phyloP scores from a whole-genome alignment of 164 flowering plant genomes.

The Liquidambar formosana region DNA sequence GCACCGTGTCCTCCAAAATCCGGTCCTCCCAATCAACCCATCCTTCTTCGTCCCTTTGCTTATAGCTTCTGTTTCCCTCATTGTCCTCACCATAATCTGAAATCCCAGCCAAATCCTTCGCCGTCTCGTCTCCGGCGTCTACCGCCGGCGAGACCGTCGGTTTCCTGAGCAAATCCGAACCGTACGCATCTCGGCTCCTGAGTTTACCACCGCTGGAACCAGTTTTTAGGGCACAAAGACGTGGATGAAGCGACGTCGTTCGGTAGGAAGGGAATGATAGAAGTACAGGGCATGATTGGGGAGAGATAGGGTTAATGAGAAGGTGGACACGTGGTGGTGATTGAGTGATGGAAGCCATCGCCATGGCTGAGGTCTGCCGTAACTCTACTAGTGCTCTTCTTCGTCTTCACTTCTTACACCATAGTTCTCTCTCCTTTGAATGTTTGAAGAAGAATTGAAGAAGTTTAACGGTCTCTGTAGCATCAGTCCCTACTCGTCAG shows the following conservation, averaged over 20 bases:
- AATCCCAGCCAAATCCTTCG: slow-evolving; percentile 14
- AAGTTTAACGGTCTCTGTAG: no score
- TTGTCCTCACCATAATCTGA: slow-evolving; percentile 23
- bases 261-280: slow-evolving; percentile 12
- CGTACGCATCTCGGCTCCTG: slow-evolving; percentile 29
- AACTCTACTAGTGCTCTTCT: background rate
- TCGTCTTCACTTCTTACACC: background rate
- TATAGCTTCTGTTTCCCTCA: slow-evolving; percentile 17
- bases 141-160: slow-evolving; percentile 35
- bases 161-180: slow-evolving; percentile 51
- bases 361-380: slow-evolving; percentile 13
- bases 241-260: slow-evolving; percentile 9
- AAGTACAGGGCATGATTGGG: slow-evolving; percentile 12
- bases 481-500: no score
- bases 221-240: slow-evolving; percentile 34
- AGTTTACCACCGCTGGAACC: slow-evolving; percentile 23
- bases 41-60: slow-evolving; percentile 24
- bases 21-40: slow-evolving; percentile 83
- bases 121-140: slow-evolving; percentile 9
- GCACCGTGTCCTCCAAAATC: slow-evolving; percentile 94
- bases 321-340: slow-evolving; percentile 17
- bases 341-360: slow-evolving; percentile 30
- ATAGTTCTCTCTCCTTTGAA: background rate
- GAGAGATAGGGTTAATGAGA: slow-evolving; percentile 16
- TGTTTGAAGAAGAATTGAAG: no score